Evolutionary conservation across 2,329 filamentous ascomycete genomes (phyloP).

Genomic region (Neoscytalidium dimidiatum): DNA sequence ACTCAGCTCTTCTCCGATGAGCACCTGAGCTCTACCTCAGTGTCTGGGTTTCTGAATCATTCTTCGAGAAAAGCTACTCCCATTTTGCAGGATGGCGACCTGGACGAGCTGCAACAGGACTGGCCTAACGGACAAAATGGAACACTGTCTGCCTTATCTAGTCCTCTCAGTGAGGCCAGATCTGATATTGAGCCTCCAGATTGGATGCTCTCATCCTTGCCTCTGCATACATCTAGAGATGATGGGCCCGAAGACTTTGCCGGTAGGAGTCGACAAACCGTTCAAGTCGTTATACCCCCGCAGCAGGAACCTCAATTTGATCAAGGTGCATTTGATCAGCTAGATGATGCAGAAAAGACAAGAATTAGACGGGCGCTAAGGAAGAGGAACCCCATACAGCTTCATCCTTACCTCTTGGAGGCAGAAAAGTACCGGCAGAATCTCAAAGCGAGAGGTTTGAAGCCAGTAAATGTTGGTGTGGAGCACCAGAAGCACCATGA

Average conservation of each 20-base stretch:
- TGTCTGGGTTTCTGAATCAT: background rate
- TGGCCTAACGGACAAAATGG: background rate
- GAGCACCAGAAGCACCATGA: conserved; percentile 8
- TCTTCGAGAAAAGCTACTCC: background rate
- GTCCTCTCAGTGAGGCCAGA: conserved; percentile 12
- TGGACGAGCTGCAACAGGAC: conserved; percentile 17
- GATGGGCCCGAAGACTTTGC: background rate
- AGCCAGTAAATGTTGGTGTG: conserved; percentile 40
- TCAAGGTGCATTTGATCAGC: background rate
- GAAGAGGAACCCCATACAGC: conserved; percentile 49
- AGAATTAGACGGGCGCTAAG: conserved; percentile 37
- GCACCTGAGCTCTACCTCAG: background rate
- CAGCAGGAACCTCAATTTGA: background rate
- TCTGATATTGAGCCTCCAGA: conserved; percentile 4
- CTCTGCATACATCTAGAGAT: background rate
- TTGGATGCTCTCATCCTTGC: background rate
- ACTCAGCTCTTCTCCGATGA: conserved; percentile 9
- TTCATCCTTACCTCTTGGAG: conserved; percentile 51
- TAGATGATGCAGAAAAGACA: background rate
- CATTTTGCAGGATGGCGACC: background rate
- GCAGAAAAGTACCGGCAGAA: conserved; percentile 45
- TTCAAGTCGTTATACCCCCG: background rate
- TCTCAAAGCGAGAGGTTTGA: conserved; percentile 45
- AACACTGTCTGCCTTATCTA: background rate
- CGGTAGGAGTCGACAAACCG: background rate